These are phyloP conservation scores for Pseudonitzschia pungens DNA, from an alignment of 108 stramenopile species.

Conservation along the genomic window DNA sequence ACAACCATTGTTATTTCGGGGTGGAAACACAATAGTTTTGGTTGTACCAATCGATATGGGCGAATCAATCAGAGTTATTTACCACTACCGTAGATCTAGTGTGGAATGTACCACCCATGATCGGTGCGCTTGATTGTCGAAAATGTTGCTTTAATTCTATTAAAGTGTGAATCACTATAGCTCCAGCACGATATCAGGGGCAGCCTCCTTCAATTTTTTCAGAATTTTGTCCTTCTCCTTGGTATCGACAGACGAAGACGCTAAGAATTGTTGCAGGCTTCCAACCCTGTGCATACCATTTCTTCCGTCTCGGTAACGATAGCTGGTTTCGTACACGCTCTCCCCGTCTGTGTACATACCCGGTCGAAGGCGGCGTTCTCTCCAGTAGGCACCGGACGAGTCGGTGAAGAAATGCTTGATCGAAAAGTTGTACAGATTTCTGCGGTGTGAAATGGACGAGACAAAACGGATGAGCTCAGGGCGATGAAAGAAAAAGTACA, in stretches of 20 bases:
- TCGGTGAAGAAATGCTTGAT: constrained; percentile 75
- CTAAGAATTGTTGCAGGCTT: constrained; percentile 50
- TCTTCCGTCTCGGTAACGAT: constrained; percentile 78
- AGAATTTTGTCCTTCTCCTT: constrained; percentile 51
- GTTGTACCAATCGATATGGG: neutral
- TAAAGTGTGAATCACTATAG: neutral
- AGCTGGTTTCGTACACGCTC: constrained; percentile 71
- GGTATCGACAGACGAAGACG: constrained; percentile 32
- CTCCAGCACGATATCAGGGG: constrained; percentile 82
- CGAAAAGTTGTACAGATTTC: constrained; percentile 85
- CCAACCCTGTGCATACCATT: constrained; percentile 77
- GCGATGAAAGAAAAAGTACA: neutral
- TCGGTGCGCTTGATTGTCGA: neutral
- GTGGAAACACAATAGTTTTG: neutral
- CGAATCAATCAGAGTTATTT: too few species aligned
- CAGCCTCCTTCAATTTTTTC: constrained; percentile 62
- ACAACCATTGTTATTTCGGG: neutral
- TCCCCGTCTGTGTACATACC: constrained; percentile 85
- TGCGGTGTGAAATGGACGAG: constrained; percentile 1
- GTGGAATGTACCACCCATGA: neutral
- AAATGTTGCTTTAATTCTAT: neutral
- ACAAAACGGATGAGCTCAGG: neutral
- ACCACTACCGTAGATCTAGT: too few species aligned
- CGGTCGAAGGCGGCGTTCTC: constrained; percentile 78
- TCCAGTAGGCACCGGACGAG: constrained; percentile 82